phyloP scores from a whole-genome alignment of 1,139 yeast species.

The Geotrichum reessii region DNA sequence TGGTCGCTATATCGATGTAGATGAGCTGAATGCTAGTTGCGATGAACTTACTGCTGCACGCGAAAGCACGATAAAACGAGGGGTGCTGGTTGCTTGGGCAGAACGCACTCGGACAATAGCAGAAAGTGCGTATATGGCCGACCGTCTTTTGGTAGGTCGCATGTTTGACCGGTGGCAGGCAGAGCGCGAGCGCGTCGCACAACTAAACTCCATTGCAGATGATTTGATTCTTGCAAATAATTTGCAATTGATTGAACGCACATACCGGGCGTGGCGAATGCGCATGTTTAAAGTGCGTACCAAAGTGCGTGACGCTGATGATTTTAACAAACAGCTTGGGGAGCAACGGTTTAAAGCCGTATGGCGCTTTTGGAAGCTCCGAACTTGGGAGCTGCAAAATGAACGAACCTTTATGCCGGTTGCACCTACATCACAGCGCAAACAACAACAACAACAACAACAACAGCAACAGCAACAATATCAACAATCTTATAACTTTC shows the following conservation, averaged over 20 bases:
- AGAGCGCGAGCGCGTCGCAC: neutral
- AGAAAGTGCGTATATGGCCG: constrained; percentile 9
- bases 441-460: neutral
- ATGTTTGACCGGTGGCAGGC: constrained; percentile 2
- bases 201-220: neutral
- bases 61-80: neutral
- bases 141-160: neutral
- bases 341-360: constrained; percentile 22
- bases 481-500: neutral
- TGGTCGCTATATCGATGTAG: constrained; percentile 3
- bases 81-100: constrained; percentile 3
- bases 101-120: neutral
- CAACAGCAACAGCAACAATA: neutral
- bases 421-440: neutral
- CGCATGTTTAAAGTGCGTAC: constrained; percentile 25
- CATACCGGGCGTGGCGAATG: constrained; percentile 28
- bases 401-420: neutral
- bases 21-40: constrained; percentile 4
- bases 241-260: constrained; percentile 7
- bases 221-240: neutral
- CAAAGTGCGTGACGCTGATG: constrained; percentile 26
- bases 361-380: constrained; percentile 26
- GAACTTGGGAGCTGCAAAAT: constrained; percentile 6
- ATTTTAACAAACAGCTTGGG: constrained; percentile 21
- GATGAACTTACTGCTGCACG: constrained; percentile 1